Conservation (phyloP, 805 yeast species). For the Clavispora vitiphila region DNA sequence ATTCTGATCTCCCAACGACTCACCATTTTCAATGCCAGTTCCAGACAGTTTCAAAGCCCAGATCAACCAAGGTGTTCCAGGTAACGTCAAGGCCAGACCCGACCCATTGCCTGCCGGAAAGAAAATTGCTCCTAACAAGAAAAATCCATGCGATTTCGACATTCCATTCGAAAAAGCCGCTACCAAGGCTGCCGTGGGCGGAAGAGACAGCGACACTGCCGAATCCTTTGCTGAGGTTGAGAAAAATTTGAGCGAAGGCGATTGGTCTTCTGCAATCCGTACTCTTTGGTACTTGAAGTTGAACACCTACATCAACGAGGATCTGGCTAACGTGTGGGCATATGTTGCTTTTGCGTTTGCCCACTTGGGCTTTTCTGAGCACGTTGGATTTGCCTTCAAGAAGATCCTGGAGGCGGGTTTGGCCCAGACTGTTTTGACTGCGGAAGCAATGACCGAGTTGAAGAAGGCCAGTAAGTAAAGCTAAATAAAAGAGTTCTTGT, state of each 20-base stretch:
- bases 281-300: conserved; percentile 3
- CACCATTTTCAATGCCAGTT: conserved; percentile 1
- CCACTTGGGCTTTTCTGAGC: conserved; percentile 4
- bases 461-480: conserved; percentile 3
- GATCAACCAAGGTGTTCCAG: conserved; percentile 7
- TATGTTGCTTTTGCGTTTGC: conserved; percentile 6
- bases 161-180: conserved; percentile 2
- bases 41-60: conserved; percentile 5
- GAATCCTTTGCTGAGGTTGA: conserved; percentile 3
- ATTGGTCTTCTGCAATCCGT: conserved; percentile 3
- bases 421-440: conserved; percentile 4
- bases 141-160: conserved; percentile 3
- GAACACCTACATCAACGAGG: conserved; percentile 5
- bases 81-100: conserved; percentile 5
- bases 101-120: conserved; percentile 5
- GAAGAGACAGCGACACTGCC: conserved; percentile 4
- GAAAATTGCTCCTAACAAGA: conserved; percentile 4
- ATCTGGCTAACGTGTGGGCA: conserved; percentile 6
- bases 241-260: conserved; percentile 1
- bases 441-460: conserved; percentile 5
- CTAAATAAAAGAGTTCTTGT: too few relatives aligned
- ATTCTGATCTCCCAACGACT: too few relatives aligned
- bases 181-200: conserved; percentile 2
- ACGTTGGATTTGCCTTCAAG: conserved; percentile 4
- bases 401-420: conserved; percentile 4